A percentile compares a stretch with the other conserved stretches of the same genome.
These are phyloP conservation scores for Ilyonectria robusta DNA, from an alignment of 2,329 filamentous ascomycete species.

Conservation along the genomic window DNA sequence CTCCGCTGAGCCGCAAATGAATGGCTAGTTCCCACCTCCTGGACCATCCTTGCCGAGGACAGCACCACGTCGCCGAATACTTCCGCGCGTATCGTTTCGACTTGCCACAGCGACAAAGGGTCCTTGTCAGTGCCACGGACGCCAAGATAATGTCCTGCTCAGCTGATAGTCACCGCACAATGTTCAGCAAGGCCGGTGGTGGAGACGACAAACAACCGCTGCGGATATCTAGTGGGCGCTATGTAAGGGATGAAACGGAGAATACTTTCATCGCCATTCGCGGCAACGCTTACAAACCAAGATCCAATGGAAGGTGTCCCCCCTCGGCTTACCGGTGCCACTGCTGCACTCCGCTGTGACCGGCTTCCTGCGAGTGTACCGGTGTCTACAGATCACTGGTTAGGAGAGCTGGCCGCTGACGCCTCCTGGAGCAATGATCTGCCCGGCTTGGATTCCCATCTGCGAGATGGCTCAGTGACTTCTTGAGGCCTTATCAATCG, in stretches of 20 bases:
- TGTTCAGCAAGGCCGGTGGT: conserved; percentile 11
- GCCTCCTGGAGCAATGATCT: conserved; percentile 20
- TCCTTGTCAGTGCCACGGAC: conserved; percentile 3
- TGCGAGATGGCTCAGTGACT: conserved; percentile 1
- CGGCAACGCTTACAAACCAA: conserved; percentile 26
- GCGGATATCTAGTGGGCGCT: conserved; percentile 1
- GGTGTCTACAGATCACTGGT: conserved; percentile 16
- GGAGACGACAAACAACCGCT: conserved; percentile 17
- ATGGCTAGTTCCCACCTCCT: conserved; percentile 1
- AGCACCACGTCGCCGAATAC: conserved; percentile 15
- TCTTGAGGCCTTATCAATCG: conserved; percentile 13
- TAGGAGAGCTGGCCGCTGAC: conserved; percentile 18
- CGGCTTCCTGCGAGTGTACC: conserved; percentile 19
- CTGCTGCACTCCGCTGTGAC: conserved; percentile 13
- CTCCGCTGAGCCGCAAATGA: conserved; percentile 8
- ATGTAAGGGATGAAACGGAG: conserved; percentile 8
- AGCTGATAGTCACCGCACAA: conserved; percentile 3
- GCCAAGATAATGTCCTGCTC: conserved; percentile 21
- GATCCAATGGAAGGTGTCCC: conserved; percentile 13
- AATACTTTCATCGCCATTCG: conserved; percentile 22
- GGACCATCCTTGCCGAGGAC: not conserved
- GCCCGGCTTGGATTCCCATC: conserved; percentile 5
- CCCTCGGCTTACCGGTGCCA: conserved; percentile 7
- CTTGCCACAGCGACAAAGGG: not conserved
- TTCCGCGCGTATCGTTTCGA: conserved; percentile 10